Conservation (phyloP, 2,329 filamentous ascomycete species). For the Colletotrichum sp. region DNA sequence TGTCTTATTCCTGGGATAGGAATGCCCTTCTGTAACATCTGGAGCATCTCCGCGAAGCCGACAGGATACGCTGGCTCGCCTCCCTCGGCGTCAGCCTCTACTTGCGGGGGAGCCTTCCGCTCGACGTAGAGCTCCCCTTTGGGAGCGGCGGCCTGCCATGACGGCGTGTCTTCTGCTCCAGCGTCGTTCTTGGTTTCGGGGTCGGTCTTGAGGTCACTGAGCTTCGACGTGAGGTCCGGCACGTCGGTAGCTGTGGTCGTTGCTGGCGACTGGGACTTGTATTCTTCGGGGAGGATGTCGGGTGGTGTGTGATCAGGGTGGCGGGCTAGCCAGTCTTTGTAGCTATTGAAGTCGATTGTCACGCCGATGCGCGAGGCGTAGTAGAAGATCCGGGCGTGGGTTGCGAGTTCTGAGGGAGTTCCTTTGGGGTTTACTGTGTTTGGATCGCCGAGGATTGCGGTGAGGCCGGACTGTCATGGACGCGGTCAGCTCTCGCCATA, state of each 20-base stretch:
- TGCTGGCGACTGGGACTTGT: slow-evolving; percentile 15
- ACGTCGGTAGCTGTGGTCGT: slow-evolving; percentile 2
- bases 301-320: slow-evolving; percentile 37
- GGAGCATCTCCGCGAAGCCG: slow-evolving; percentile 84
- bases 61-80: slow-evolving; percentile 77
- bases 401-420: slow-evolving; percentile 62
- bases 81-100: slow-evolving; percentile 21
- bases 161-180: slow-evolving; percentile 25
- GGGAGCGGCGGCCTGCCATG: slow-evolving; percentile 57
- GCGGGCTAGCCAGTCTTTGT: slow-evolving; percentile 66
- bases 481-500: neutral
- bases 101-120: slow-evolving; percentile 29
- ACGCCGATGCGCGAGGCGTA: slow-evolving; percentile 57
- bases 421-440: slow-evolving; percentile 44
- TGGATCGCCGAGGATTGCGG: slow-evolving; percentile 67
- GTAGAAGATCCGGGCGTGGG: slow-evolving; percentile 73
- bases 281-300: slow-evolving; percentile 40
- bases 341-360: slow-evolving; percentile 69
- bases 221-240: slow-evolving; percentile 7
- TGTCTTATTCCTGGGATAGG: slow-evolving; percentile 87
- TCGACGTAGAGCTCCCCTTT: slow-evolving; percentile 52
- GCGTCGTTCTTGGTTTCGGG: neutral
- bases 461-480: slow-evolving; percentile 59
- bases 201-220: slow-evolving; percentile 1
- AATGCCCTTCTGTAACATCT: slow-evolving; percentile 81